Evolutionary conservation across 768 basidiomycete species (phyloP), one percentile per base, ranked within the genome.

Genomic region (Serendipita sp.): DNA sequence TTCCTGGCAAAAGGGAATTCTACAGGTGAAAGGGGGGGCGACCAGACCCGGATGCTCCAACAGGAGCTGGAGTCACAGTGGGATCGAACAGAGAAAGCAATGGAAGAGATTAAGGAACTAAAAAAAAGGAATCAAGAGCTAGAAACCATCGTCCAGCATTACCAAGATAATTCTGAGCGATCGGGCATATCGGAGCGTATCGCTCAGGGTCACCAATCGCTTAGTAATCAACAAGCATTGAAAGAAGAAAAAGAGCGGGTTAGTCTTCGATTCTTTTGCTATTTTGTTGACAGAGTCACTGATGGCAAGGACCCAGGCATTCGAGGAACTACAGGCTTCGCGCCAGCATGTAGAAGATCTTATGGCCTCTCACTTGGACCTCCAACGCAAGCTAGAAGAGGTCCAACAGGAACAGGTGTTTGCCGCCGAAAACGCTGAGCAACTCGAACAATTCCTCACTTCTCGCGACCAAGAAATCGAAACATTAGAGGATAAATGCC

Each of bases 61-160:
- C 62, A 55, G 0, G 86, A 90, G 72, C 71, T 88, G 36, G 83
- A 88, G 68, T 81, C 82, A 8, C 86, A 88, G 72, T 88, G 86
- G 86, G 74, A 76, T 37, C 75, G 82, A 64, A 82, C 85, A 5
- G 85, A 87, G 73, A 75, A 75, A 65, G 72, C 75, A 13, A 73
- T 75, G n/a, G 83, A 83, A 67, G 75, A 66, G 44, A 67, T 69
- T 40, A 46, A 66, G 46, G 23, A 64, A 0, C 65, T 69, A 27
- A 48, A 63, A n/a, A 40, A 64, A 23, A 64, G 65, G 36, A 64
- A 67, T n/a, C 43, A 36, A 27, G 63, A 65, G 23, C 50, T 62
- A 16, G 44, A 53, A 31, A 44, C 62, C 43, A 52, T 36, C 40
- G 43, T 44, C 2, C 18, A 43, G 8, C 60, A 65, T 23, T 62